Base-by-base conservation (phyloP, 768 basidiomycete species). In the Calocybe cyanea region DNA sequence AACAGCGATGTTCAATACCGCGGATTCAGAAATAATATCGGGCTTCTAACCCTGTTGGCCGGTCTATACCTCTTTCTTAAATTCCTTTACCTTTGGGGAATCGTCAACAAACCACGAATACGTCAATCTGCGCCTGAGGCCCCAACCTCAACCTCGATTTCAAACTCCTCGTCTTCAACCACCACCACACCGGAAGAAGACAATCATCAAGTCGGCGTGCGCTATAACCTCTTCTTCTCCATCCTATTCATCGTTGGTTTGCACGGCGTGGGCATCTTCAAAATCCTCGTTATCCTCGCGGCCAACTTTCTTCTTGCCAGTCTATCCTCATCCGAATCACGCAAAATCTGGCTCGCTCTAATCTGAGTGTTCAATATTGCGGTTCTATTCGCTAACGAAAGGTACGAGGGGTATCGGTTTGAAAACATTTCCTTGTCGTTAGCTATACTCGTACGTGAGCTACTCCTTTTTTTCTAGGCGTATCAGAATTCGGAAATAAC, bases 1-100 rank as follows among this genome's bases (percentile, higher is more conserved):
- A 89, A 86, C 58, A 92, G 89, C 51, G 96, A 98, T 57, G 69
- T 75, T 0, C 96, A 98, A 69, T 97, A 93, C 61, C 85, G 86
- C 19, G 77, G 82, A 2, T 96, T 99, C 64, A 80, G 96, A 31
- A 72, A 76, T 55, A 90, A 92, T 60, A 60, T 97, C 37, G 78
- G 84, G 4, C 63, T 82, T 4, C 75, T 98, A 3, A 57, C 72
- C 14, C 52, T 65, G 24, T 68, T 70, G 10, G 70, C 72, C 13
- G 47, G 66, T 20, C 55, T 73, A n/a, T 87, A 85, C 60, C 66
- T 92, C 15, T 50, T 64, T 18, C 52, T 78, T 41, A 85, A 85
- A 57, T 68, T 62, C 19, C 21, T 78, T n/a, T 80, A 78, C 51
- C 43, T 17, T 58, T 50, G 46, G 47, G 28, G 48, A n/a, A 25